Base-by-base conservation (phyloP, 371 early-diverging fungal genomes). In the Circinella umbellata region DNA sequence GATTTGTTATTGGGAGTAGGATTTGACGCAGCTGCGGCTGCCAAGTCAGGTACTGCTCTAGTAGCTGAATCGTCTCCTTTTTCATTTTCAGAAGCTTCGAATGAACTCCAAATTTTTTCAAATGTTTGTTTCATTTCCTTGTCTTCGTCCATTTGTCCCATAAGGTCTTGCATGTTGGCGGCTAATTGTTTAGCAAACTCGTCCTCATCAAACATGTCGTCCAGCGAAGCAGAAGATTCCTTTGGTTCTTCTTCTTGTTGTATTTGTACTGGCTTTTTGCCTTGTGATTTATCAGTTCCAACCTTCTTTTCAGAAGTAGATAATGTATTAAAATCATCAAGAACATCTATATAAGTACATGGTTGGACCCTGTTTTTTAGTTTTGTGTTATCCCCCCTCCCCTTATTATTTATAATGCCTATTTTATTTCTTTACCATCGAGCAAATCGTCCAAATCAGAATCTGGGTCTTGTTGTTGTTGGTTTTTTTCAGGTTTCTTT, bases 161-260 rank as follows among this genome's bases (percentile, higher is more conserved):
- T 85, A 27, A 92, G 76, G 64, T 89, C 86, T 67, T 93, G 91
- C 95, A 95, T 93, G 42, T 88, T 89, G 10, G 88, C 85, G 46
- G 90, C 89, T 34, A 95, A 83, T 71, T 92, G 90, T 70, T 88
- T 84, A 48, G 91, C 90, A 79, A 94, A 94, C 54, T 93, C 95
- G 35, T 89, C 91, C 70, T 89, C 89, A 64, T 84, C 84, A 55
- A 86, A 70, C 71, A 81, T 75, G 35, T 82, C 83, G 38, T 75
- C 75, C 57, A 75, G 62, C 15, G 66, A 67, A 46, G 69, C 78
- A 36, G 62, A 53, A 1, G 69, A 48, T 48, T 68, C 72, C 35
- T 48, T 82, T 78, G 9, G 75, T 64, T 42, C 67, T 61, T 49
- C 27, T 39, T 49, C 72, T n/a, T n/a, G n/a, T n/a, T n/a, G n/a